These are phyloP conservation scores for Larix kaempferi DNA, from an alignment of 75 land plant species.

Conservation along the genomic window DNA sequence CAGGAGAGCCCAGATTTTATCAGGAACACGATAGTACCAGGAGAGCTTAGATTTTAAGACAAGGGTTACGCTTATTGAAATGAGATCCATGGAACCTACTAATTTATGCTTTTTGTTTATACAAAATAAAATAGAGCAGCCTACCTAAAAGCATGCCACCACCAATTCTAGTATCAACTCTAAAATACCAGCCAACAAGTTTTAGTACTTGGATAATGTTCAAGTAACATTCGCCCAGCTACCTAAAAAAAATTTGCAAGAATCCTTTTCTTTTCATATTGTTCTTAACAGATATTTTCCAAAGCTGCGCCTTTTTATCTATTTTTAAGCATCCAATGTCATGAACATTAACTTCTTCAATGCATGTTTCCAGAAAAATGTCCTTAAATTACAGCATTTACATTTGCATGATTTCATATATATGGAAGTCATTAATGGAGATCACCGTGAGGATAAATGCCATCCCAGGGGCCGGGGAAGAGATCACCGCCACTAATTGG, in stretches of 20 bases:
- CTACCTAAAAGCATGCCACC: conserved; percentile 77
- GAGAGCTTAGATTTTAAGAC: background rate
- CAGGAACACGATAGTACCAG: too few relatives aligned
- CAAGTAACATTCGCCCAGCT: background rate
- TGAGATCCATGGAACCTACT: background rate
- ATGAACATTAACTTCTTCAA: background rate
- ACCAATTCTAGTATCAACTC: conserved; percentile 32
- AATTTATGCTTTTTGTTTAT: background rate
- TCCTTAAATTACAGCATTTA: background rate
- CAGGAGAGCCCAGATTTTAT: too few relatives aligned
- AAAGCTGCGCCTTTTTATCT: background rate
- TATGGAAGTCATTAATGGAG: background rate
- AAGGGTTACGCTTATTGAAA: background rate
- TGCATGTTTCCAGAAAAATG: background rate
- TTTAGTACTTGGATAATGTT: too few relatives aligned
- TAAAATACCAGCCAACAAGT: conserved; percentile 8
- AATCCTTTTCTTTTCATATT: background rate
- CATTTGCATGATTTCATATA: background rate
- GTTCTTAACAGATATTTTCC: too few relatives aligned
- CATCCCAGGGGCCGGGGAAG: conserved; percentile 75
- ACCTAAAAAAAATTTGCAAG: background rate
- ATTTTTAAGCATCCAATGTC: background rate
- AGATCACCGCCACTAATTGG: conserved; percentile 55
- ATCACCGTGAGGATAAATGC: conserved; percentile 72
- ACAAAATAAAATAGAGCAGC: background rate